Base-by-base conservation (phyloP, 768 basidiomycete genomes). In the Boletellus ananas region DNA sequence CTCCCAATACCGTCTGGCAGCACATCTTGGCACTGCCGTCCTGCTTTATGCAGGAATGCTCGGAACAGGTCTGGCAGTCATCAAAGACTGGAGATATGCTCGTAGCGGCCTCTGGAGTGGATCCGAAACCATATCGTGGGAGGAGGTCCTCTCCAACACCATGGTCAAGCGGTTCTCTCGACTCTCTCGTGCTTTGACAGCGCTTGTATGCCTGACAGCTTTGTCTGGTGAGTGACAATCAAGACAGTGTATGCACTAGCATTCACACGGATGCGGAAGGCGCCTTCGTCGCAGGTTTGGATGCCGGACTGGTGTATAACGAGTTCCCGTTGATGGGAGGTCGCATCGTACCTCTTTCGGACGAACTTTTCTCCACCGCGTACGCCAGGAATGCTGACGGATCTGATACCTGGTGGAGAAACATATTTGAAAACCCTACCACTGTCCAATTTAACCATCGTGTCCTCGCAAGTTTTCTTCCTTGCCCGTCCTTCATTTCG, bases 401-500 rank as follows among this genome's bases (percentile, higher is more conserved):
- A 54, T 81, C 80, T 1, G 93, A 96, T 62, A 63, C 80, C n/a
- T 94, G 88, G 87, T 95, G 93, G 92, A 77, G 96, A 52, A 98
- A 97, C 67, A 74, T 98, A 44, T 83, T 96, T 55, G 96, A 99
- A 72, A 99, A 99, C 62, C 96, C 96, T 8, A 94, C 90, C 9
- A 96, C 95, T 0, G 94, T 94, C 8, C 96, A 99, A 65, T 98
- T 98, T 61, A 83, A 99, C 63, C 96, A 99, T 69, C 86, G 96
- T 18, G 73, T 94, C 43, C 79, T 99, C 44, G 94, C 89, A 61
- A 69, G 90, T 75, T 34, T 41, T 13, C 39, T 45, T 33, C 14
- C 18, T 10, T 7, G n/a, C n/a, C 3, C 18, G 4, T 10, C 16
- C 17, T n/a, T 17, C 9, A 7, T 16, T 16, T 44, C 16, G 17